phyloP scores from a whole-genome alignment of 495 filamentous ascomycete species.

The Penicillium taxi region DNA sequence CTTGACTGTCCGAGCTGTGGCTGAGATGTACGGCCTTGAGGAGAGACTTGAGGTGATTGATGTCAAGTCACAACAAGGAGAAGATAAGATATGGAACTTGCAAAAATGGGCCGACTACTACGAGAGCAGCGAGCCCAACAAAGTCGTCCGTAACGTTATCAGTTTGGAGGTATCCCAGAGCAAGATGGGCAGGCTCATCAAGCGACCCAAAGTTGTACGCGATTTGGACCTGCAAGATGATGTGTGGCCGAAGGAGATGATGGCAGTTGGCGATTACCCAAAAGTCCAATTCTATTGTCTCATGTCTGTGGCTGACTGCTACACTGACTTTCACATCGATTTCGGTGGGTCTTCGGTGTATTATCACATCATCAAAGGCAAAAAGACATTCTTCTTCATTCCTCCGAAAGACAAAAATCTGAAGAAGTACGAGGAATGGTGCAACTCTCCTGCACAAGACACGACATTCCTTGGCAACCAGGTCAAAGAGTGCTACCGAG shows the following conservation, averaged over 20 bases:
- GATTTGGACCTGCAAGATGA: slow-evolving; percentile 65
- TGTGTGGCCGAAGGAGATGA: slow-evolving; percentile 60
- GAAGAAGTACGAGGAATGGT: slow-evolving; percentile 75
- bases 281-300: slow-evolving; percentile 66
- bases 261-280: slow-evolving; percentile 48
- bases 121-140: slow-evolving; percentile 50
- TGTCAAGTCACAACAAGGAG: slow-evolving; percentile 66
- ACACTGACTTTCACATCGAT: slow-evolving; percentile 75
- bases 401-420: slow-evolving; percentile 65
- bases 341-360: slow-evolving; percentile 74
- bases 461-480: slow-evolving; percentile 58
- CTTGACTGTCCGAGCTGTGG: slow-evolving; percentile 58
- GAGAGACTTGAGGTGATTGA: slow-evolving; percentile 67
- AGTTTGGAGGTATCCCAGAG: slow-evolving; percentile 68
- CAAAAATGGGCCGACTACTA: slow-evolving; percentile 69
- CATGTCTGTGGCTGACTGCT: slow-evolving; percentile 74
- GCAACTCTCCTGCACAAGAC: slow-evolving; percentile 63
- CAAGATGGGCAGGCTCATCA: slow-evolving; percentile 56
- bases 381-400: slow-evolving; percentile 74
- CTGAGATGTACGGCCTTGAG: slow-evolving; percentile 58
- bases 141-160: slow-evolving; percentile 66
- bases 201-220: slow-evolving; percentile 60
- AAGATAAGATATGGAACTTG: slow-evolving; percentile 63
- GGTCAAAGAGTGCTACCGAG: slow-evolving; percentile 66
- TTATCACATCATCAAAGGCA: slow-evolving; percentile 69